These are phyloP conservation scores for Aureobasidium sp. DNA, from an alignment of 2,329 filamentous ascomycete species.

Conservation along the genomic window DNA sequence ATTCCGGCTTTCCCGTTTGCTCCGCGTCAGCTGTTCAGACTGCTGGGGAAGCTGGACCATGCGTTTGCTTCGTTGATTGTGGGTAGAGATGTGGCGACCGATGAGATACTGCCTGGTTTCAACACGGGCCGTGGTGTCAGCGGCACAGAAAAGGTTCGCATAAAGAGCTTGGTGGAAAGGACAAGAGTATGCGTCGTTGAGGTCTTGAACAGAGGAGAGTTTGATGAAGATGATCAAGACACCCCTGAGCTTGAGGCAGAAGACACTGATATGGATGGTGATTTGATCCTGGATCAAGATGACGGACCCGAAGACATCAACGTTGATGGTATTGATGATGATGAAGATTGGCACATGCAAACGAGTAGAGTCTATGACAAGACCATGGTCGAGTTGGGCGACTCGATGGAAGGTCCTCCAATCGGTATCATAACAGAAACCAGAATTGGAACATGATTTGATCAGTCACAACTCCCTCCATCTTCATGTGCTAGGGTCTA, in stretches of 20 bases:
- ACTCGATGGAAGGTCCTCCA: slow-evolving; percentile 47
- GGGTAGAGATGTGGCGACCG: slow-evolving; percentile 57
- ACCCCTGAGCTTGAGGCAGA: slow-evolving; percentile 26
- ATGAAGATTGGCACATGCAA: slow-evolving; percentile 51
- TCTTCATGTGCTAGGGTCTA: too few relatives aligned
- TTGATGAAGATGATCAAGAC: slow-evolving; percentile 31
- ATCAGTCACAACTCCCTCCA: not conserved
- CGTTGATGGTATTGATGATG: slow-evolving; percentile 21
- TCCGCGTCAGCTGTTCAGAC: slow-evolving; percentile 57
- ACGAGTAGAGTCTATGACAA: slow-evolving; percentile 70
- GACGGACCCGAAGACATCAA: slow-evolving; percentile 21
- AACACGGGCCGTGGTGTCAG: slow-evolving; percentile 54
- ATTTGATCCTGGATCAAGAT: slow-evolving; percentile 19
- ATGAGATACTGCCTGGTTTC: slow-evolving; percentile 61
- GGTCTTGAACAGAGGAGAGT: slow-evolving; percentile 49
- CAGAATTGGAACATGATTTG: not conserved
- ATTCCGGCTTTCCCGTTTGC: slow-evolving; percentile 62
- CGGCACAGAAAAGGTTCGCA: slow-evolving; percentile 81
- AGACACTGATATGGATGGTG: slow-evolving; percentile 37
- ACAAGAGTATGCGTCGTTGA: slow-evolving; percentile 63
- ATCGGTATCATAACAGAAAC: slow-evolving; percentile 40
- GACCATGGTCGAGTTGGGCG: slow-evolving; percentile 66
- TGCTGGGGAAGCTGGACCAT: slow-evolving; percentile 71
- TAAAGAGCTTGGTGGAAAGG: slow-evolving; percentile 70
- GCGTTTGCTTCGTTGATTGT: slow-evolving; percentile 69